Base-by-base conservation (phyloP, 1,139 yeast genomes). In the Pichia cactophila region DNA sequence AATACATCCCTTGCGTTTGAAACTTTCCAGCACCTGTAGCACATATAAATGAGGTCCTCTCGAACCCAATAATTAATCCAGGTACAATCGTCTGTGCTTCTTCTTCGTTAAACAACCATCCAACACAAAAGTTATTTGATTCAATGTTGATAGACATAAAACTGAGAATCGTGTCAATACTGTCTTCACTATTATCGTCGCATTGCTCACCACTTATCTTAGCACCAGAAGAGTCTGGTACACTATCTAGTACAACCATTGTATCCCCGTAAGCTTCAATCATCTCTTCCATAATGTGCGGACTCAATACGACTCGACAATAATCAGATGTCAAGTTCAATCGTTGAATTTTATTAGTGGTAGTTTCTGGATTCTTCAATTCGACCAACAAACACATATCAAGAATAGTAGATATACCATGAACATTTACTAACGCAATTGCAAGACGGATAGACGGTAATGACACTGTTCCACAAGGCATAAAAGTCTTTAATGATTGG, bases 1-100 rank as follows among this genome's bases (percentile, higher is more conserved):
- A 59, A 58, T 78, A 86, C 9, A 85, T 83, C 50, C 80, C 83
- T 54, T 80, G 70, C 52, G 83, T 68, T 0, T 87, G 77, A 36
- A 84, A 69, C 57, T 83, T 83, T 3, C 92, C 94, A 45, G 77
- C 64, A n/a, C 70, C 71, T 37, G 75, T 76, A 49, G 81, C 83
- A 29, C 80, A 74, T 0, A 80, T 78, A 1, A 85, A 81, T 58
- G 80, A 83, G 43, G 83, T 75, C 38, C 82, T 68, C 54, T 85
- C 86, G 48, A 86, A 87, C 0, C 96, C 96, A 43, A 80, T 56
- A 42, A 85, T 80, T n/a, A 86, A 61, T 20, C 96, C 96, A 0
- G 83, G 82, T 46, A 73, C 73, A 29, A 28, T 69, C 23, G 31
- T 50, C 10, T 28, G 20, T 50, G 11, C 20, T 4, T 52, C 50